phyloP scores from a whole-genome alignment of 805 yeast genomes.

The Helenozyma rhizophorensis region DNA sequence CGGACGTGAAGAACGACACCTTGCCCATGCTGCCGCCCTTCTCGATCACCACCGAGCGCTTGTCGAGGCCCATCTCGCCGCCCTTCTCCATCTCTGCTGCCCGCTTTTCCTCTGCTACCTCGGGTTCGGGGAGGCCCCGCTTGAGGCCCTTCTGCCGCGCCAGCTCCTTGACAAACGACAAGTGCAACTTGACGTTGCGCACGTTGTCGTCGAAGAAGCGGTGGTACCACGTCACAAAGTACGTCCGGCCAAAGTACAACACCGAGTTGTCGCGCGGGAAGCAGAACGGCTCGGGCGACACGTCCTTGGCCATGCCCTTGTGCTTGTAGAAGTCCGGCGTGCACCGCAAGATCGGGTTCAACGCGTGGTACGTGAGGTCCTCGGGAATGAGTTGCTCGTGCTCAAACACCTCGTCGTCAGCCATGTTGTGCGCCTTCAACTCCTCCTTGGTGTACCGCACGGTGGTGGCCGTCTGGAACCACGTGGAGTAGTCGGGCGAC shows the following conservation, averaged over 20 bases:
- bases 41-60: constrained; percentile 33
- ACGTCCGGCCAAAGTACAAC: constrained; percentile 56
- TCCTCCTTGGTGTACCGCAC: constrained; percentile 53
- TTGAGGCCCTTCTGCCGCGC: constrained; percentile 53
- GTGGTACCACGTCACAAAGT: constrained; percentile 81
- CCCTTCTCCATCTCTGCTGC: constrained; percentile 36
- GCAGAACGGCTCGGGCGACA: constrained; percentile 75
- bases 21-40: constrained; percentile 31
- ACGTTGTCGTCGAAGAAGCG: constrained; percentile 54
- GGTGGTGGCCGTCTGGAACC: constrained; percentile 68
- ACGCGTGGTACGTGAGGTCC: constrained; percentile 64
- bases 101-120: constrained; percentile 14
- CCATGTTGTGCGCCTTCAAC: constrained; percentile 70
- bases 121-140: constrained; percentile 29
- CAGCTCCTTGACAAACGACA: constrained; percentile 59
- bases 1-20: constrained; percentile 59
- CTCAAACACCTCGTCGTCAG: constrained; percentile 50
- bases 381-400: constrained; percentile 59
- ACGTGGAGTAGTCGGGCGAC: constrained; percentile 70
- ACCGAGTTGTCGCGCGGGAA: constrained; percentile 63
- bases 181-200: constrained; percentile 60
- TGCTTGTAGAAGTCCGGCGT: constrained; percentile 70
- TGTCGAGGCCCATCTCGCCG: constrained; percentile 18
- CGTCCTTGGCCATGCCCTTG: constrained; percentile 57
- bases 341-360: constrained; percentile 81